Evolutionary conservation across 306 rosid genomes (phyloP), one percentile per base, ranked within the genome.

Genomic region (Malus fusca): DNA sequence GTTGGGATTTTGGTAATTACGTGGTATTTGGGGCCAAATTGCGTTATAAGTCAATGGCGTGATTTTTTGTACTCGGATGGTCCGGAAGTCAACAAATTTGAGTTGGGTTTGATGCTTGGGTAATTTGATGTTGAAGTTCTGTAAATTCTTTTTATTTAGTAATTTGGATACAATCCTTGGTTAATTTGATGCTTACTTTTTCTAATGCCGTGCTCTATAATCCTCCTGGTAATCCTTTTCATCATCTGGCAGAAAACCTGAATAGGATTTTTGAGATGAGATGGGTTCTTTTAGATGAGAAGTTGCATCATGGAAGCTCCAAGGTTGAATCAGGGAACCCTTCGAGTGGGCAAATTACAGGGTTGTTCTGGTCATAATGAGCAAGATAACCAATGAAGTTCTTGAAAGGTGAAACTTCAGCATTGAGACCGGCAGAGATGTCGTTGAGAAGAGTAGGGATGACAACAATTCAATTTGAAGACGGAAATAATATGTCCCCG

Each of bases 371-470:
- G 98, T 96, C 66, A 90, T 90, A 79, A 86, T 88, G 90, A 85
- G 92, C 76, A 88, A 90, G 82, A 77, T 96, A 52, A 85, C 90
- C 0, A 80, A 86, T 80, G 99, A 90, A 80, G 98, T 96, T 21
- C 88, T 96, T 26, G 99, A 96, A 85, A 90, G 99, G 83, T 96
- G 99, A 98, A 96, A 92, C 62, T 96, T 96, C 86, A 90, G 97
- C 83, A 92, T 96, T 78, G 98, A 96, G 84, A 96, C 99, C 0
- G 96, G 92, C 60, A 74, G 84, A 4, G 98, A 88, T 43, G 97
- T 89, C 44, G 91, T 96, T 22, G 99, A 89, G 74, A 85, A 11
- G 89, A 97, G 98, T 93, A 85, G 79, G 73, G 8, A 33, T 5
- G 8, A 4, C 37, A 33, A 33, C 5, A 33, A 33, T 33, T 33